These are phyloP conservation scores for Phlebiopsis flavidoalba DNA, from an alignment of 768 basidiomycete species.

Conservation along the genomic window DNA sequence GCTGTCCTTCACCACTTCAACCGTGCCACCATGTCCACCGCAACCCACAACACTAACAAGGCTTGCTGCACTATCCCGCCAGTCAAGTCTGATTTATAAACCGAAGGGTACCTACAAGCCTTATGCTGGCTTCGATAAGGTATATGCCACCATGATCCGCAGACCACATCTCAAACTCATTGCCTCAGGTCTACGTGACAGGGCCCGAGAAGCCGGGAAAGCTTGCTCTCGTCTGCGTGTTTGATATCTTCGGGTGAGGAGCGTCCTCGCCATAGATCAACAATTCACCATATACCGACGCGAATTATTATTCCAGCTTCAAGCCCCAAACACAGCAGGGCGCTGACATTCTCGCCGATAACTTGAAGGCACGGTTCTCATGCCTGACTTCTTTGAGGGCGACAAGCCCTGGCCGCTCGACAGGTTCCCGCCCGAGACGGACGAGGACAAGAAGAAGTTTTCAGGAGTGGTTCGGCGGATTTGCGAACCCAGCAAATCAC, in stretches of 20 bases:
- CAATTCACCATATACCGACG: not conserved
- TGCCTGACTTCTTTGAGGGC: constrained; percentile 65
- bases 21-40: constrained; percentile 25
- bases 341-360: constrained; percentile 53
- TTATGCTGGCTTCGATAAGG: constrained; percentile 41
- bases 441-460: constrained; percentile 46
- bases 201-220: constrained; percentile 39
- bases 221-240: constrained; percentile 53
- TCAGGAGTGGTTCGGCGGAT: constrained; percentile 53
- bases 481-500: constrained; percentile 37
- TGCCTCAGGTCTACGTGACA: constrained; percentile 40
- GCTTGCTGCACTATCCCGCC: constrained; percentile 54
- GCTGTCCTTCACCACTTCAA: constrained; percentile 35
- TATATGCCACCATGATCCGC: constrained; percentile 11
- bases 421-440: constrained; percentile 49
- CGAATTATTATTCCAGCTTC: constrained; percentile 28
- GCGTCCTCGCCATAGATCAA: constrained; percentile 1
- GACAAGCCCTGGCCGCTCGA: constrained; percentile 42
- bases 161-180: not conserved
- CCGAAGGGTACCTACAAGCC: constrained; percentile 46
- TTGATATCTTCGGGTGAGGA: constrained; percentile 63
- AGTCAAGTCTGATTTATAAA: constrained; percentile 44
- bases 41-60: constrained; percentile 30
- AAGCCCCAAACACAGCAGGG: constrained; percentile 64
- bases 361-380: constrained; percentile 50